phyloP scores from a whole-genome alignment of 2,329 filamentous ascomycete species.

The Tolypocladium inflatum region DNA sequence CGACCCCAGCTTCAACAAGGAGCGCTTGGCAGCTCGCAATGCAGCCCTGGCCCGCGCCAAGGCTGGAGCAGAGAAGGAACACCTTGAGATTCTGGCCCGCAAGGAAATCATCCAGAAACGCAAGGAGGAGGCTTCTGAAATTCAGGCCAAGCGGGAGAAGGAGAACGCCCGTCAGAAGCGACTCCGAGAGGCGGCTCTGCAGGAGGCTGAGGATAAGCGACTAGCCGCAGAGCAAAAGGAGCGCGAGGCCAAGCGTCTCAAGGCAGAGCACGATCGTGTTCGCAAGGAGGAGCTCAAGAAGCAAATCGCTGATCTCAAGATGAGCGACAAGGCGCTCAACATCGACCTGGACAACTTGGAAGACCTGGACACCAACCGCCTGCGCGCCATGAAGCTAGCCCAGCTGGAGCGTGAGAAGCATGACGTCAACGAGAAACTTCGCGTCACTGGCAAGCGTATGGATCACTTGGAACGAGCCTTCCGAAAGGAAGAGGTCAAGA shows the following conservation, averaged over 20 bases:
- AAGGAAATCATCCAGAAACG: slow-evolving; percentile 92
- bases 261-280: slow-evolving; percentile 81
- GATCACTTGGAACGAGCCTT: slow-evolving; percentile 96
- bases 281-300: slow-evolving; percentile 91
- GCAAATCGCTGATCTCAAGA: slow-evolving; percentile 84
- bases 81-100: slow-evolving; percentile 72
- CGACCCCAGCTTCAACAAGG: slow-evolving; percentile 79
- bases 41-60: slow-evolving; percentile 73
- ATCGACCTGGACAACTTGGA: slow-evolving; percentile 77
- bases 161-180: slow-evolving; percentile 86
- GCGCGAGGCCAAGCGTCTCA: slow-evolving; percentile 75
- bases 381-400: slow-evolving; percentile 89
- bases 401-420: slow-evolving; percentile 98
- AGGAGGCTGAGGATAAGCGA: slow-evolving; percentile 82
- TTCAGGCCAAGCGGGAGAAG: slow-evolving; percentile 79
- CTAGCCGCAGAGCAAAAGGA: slow-evolving; percentile 88
- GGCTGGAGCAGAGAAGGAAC: slow-evolving; percentile 86
- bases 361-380: slow-evolving; percentile 77
- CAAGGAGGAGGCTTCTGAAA: slow-evolving; percentile 89
- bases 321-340: slow-evolving; percentile 64
- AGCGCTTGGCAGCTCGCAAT: slow-evolving; percentile 68
- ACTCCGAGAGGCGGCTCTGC: slow-evolving; percentile 75
- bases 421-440: slow-evolving; percentile 81
- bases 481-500: slow-evolving; percentile 91
- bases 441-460: slow-evolving; percentile 87